Conservation (phyloP, 352 stramenopile genomes). For the Pythium grandisporangium region DNA sequence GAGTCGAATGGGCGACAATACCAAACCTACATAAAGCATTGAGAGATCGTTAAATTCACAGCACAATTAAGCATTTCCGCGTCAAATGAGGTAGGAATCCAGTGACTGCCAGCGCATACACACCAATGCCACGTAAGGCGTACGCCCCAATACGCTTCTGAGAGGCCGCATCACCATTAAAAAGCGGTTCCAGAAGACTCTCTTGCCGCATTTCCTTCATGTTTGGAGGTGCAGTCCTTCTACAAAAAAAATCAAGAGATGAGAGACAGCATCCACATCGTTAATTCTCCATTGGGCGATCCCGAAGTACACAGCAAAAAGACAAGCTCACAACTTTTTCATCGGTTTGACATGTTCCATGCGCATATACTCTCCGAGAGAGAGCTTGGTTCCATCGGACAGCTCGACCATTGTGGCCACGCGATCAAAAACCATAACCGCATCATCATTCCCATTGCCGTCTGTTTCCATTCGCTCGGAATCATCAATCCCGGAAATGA, state of each 20-base stretch:
- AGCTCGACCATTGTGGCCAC: conserved; percentile 51
- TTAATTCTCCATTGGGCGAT: too few species aligned
- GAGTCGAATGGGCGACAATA: conserved; percentile 40
- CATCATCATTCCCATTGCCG: too few species aligned
- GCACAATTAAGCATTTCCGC: background rate
- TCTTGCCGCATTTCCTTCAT: conserved; percentile 44
- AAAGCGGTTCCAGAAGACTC: conserved; percentile 54
- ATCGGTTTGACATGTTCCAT: conserved; percentile 22
- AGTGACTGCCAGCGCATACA: background rate
- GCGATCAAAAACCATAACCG: too few species aligned
- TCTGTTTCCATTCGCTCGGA: too few species aligned
- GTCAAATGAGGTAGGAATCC: too few species aligned
- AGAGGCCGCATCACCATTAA: conserved; percentile 38
- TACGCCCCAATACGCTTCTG: conserved; percentile 52
- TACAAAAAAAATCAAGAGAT: background rate
- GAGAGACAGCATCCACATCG: too few species aligned
- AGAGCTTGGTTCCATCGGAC: conserved; percentile 41
- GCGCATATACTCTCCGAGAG: conserved; percentile 53
- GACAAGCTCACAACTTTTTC: conserved; percentile 43
- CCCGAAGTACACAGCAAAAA: too few species aligned
- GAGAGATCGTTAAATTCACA: too few species aligned
- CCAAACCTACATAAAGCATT: conserved; percentile 35
- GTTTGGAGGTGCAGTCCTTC: conserved; percentile 18
- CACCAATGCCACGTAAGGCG: conserved; percentile 35
- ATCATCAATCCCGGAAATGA: conserved; percentile 14